Conservation (phyloP, 2,329 filamentous ascomycete genomes). For the Neofusicoccum cordaticola region DNA sequence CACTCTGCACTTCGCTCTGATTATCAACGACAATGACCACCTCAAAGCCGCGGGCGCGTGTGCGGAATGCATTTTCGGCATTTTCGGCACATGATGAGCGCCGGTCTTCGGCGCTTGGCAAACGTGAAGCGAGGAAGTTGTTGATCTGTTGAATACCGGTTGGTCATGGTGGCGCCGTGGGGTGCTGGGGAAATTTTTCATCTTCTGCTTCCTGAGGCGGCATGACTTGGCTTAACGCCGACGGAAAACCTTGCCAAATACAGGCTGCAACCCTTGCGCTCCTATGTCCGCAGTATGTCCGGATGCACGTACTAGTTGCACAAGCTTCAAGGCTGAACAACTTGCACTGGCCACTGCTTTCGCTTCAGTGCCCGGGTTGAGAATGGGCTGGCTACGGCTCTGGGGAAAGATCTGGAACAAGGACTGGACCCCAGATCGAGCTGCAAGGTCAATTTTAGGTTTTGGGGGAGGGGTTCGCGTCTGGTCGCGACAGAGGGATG, state of each 20-base stretch:
- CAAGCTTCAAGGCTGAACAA: not conserved
- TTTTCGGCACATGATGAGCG: not conserved
- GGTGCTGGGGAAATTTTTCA: not conserved
- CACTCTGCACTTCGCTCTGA: no score
- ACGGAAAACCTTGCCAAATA: not conserved
- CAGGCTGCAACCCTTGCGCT: not conserved
- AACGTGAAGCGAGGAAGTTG: not conserved
- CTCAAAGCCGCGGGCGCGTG: no score
- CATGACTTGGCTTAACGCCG: no score
- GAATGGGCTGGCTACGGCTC: not conserved
- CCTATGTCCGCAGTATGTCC: not conserved
- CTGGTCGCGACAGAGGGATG: slow-evolving; percentile 1
- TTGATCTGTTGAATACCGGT: not conserved
- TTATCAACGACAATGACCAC: not conserved
- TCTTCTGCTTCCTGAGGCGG: not conserved
- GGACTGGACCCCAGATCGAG: not conserved
- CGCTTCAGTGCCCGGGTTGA: slow-evolving; percentile 1
- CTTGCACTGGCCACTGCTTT: not conserved
- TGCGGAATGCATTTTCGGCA: not conserved
- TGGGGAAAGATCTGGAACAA: not conserved
- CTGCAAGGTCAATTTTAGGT: slow-evolving; percentile 7
- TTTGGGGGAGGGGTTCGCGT: not conserved
- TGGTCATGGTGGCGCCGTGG: not conserved
- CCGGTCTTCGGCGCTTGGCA: not conserved
- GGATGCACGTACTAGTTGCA: not conserved